Conservation (phyloP, 805 yeast species). For the Alloascoidea hylecoeti region DNA sequence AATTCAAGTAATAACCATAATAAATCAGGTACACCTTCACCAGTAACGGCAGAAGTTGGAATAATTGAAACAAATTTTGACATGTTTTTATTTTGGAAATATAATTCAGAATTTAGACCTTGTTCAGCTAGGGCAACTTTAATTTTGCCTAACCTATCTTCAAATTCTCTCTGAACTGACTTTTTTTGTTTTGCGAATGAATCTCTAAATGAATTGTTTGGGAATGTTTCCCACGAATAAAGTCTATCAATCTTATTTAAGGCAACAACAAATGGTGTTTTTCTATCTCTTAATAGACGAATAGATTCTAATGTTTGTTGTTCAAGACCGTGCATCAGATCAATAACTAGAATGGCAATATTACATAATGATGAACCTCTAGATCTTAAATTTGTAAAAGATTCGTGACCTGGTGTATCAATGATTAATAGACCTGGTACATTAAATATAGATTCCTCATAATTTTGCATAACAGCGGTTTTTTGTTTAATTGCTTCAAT, state of each 20-base stretch:
- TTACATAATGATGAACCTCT: conserved; percentile 99
- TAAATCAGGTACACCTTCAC: conserved; percentile 99
- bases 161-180: conserved; percentile 86
- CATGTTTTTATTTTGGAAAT: conserved; percentile 89
- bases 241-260: conserved; percentile 95
- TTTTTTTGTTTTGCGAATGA: conserved; percentile 71
- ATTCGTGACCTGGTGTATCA: conserved; percentile 99
- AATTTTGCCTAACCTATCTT: conserved; percentile 72
- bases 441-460: conserved; percentile 75
- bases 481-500: conserved; percentile 84
- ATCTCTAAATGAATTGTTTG: conserved; percentile 93
- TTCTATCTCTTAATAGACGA: conserved; percentile 82
- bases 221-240: conserved; percentile 83
- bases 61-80: conserved; percentile 90
- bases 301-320: conserved; percentile 95
- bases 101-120: conserved; percentile 94
- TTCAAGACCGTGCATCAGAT: conserved; percentile 98
- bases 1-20: conserved; percentile 89
- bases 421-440: conserved; percentile 95
- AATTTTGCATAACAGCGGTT: conserved; percentile 81
- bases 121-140: conserved; percentile 92
- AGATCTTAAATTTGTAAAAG: conserved; percentile 91
- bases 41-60: conserved; percentile 98
- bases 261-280: conserved; percentile 97
- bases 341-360: conserved; percentile 96